These are phyloP conservation scores for Penicillium sp. DNA, from an alignment of 2,329 filamentous ascomycete genomes.

Conservation along the genomic window DNA sequence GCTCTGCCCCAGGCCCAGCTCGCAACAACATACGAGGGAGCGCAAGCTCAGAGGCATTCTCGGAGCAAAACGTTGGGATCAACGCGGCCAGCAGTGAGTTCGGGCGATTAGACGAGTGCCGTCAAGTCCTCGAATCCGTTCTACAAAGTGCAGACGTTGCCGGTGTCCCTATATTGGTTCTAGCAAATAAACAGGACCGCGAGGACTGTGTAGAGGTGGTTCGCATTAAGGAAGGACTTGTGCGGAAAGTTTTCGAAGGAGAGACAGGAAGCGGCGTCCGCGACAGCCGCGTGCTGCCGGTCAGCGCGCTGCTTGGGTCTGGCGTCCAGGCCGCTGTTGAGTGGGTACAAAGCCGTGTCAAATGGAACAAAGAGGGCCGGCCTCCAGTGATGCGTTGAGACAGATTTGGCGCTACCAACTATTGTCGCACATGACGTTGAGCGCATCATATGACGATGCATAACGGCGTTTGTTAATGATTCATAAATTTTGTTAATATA, in stretches of 20 bases:
- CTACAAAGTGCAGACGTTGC: slow-evolving; percentile 83
- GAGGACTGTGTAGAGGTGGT: slow-evolving; percentile 98
- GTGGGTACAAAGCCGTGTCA: slow-evolving; percentile 87
- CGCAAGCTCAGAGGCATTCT: slow-evolving; percentile 23
- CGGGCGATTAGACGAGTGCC: slow-evolving; percentile 77
- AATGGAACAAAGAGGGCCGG: slow-evolving; percentile 92
- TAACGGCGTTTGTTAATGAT: slow-evolving; percentile 21
- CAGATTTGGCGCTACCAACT: neutral
- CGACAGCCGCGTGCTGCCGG: slow-evolving; percentile 85
- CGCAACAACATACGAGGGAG: slow-evolving; percentile 7
- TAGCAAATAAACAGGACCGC: slow-evolving; percentile 96
- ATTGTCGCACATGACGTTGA: slow-evolving; percentile 4
- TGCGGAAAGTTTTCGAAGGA: slow-evolving; percentile 93
- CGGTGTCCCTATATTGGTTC: slow-evolving; percentile 84
- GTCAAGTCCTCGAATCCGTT: slow-evolving; percentile 84
- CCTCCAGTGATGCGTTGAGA: slow-evolving; percentile 86
- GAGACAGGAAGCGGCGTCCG: slow-evolving; percentile 82
- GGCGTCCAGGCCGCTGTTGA: slow-evolving; percentile 96
- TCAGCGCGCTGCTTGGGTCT: slow-evolving; percentile 77
- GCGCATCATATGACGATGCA: slow-evolving; percentile 14
- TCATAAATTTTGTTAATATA: slow-evolving; percentile 15
- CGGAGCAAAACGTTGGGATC: slow-evolving; percentile 38
- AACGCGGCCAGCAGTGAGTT: slow-evolving; percentile 39
- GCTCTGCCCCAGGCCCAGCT: slow-evolving; percentile 26
- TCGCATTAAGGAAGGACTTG: slow-evolving; percentile 91